Conservation (phyloP, 2,329 filamentous ascomycete species). For the Aspergillus nomiae region DNA sequence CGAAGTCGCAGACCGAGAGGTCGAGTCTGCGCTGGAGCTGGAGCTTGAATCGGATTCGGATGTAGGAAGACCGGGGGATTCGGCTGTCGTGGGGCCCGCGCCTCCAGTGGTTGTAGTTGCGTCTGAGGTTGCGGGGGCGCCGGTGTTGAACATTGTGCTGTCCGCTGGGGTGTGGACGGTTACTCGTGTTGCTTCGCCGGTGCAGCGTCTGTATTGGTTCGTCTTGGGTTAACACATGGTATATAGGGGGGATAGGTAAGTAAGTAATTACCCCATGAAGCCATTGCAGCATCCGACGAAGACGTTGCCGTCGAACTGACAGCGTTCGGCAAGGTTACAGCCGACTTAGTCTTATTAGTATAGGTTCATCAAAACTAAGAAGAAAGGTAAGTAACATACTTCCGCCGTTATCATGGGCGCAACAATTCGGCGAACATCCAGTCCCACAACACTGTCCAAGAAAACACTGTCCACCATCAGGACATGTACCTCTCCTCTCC, state of each 20-base stretch:
- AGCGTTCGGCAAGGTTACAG: constrained; percentile 9
- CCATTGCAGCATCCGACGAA: constrained; percentile 16
- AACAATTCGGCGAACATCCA: constrained; percentile 15
- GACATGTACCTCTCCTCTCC: constrained; percentile 10
- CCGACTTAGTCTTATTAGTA: constrained; percentile 6
- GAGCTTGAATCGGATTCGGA: not conserved
- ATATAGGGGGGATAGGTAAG: not conserved
- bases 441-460: constrained; percentile 13
- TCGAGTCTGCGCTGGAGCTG: not conserved
- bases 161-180: constrained; percentile 10
- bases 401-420: constrained; percentile 13
- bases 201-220: constrained; percentile 6
- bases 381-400: not conserved
- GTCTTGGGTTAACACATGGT: not conserved
- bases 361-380: not conserved
- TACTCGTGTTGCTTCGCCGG: constrained; percentile 6
- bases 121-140: not conserved
- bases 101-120: not conserved
- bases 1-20: not conserved
- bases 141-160: not conserved
- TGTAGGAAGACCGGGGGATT: not conserved
- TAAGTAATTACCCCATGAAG: constrained; percentile 2
- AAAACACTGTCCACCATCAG: constrained; percentile 6
- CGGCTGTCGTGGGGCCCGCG: not conserved
- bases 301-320: constrained; percentile 12